Evolutionary conservation across 2,329 filamentous ascomycete genomes (phyloP), one percentile per base, ranked within the genome.

Genomic region (Sarocladium brachiariae): DNA sequence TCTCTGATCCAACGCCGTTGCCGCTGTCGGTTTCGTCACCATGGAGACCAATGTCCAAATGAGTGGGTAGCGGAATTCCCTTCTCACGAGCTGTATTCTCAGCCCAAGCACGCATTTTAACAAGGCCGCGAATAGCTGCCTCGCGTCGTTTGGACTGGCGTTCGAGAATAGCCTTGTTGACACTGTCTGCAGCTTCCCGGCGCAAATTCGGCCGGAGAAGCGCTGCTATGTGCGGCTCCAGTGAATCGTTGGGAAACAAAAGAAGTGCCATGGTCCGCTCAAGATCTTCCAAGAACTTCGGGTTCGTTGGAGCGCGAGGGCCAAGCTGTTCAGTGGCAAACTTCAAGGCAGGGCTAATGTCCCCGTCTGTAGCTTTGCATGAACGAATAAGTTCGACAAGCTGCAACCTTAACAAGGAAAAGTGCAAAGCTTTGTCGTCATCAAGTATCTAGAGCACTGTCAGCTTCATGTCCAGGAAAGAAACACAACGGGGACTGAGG

Each of bases 191-290:
- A n/a, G 96, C 90, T 38, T 85, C 81, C 57, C 84, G 82, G 54
- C 93, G 83, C 39, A 97, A 76, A 45, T 83, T 78, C 2, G 91
- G 87, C 57, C 95, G 80, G 16, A 99, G 73, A 24, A 99, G 74
- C 43, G 81, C 81, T 33, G 85, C 83, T 27, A 96, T 74, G 46
- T 87, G 82, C 2, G 87, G 83, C 39, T 87, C 81, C 33, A 96
- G 77, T 49, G 81, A 85, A 50, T 93, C 87, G n/a, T 81, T 78
- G 1, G 89, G 84, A 59, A 96, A 96, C 38, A 99, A 86, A 34
- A 99, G 75, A 35, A 99, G 77, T 1, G 89, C 86, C 84, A 99
- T 96, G 0, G 93, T 96, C 63, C 85, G 81, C 68, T 99, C 93
- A 10, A 99, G 75, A 54, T 95, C 90, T 56, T 86, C 81, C 11